A percentile compares a stretch with the other conserved stretches of the same genome.
These are phyloP conservation scores for Cytospora schulzeri DNA, from an alignment of 2,329 filamentous ascomycete genomes.

Conservation along the genomic window DNA sequence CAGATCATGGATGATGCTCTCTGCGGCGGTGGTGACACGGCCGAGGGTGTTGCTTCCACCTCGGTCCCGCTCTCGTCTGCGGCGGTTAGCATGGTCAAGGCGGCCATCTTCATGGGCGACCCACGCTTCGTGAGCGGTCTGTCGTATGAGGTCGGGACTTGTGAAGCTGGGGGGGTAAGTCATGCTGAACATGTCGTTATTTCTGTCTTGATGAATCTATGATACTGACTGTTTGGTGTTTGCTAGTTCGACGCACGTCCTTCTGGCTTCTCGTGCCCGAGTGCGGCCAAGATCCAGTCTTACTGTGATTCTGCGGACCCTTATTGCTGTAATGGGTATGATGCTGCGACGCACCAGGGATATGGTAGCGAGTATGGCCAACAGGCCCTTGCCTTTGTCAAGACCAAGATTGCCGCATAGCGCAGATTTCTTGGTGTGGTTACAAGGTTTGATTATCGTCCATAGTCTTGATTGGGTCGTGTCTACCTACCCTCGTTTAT, in stretches of 20 bases:
- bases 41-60: slow-evolving; percentile 48
- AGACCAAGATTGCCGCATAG: slow-evolving; percentile 45
- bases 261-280: slow-evolving; percentile 55
- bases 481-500: too few species aligned
- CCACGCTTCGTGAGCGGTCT: slow-evolving; percentile 57
- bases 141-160: slow-evolving; percentile 64
- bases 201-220: not conserved
- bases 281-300: slow-evolving; percentile 56
- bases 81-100: slow-evolving; percentile 58
- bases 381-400: slow-evolving; percentile 58
- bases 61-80: slow-evolving; percentile 46
- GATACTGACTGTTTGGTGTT: not conserved
- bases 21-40: slow-evolving; percentile 57
- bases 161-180: slow-evolving; percentile 59
- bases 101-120: slow-evolving; percentile 64
- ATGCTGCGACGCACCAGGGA: slow-evolving; percentile 56
- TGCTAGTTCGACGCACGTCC: slow-evolving; percentile 58
- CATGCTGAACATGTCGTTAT: too few species aligned
- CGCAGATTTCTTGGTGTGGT: not conserved
- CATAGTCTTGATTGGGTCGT: too few species aligned
- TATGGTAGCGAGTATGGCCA: slow-evolving; percentile 60
- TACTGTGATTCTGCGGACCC: slow-evolving; percentile 64
- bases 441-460: too few species aligned
- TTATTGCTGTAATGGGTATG: slow-evolving; percentile 63
- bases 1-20: slow-evolving; percentile 66